Evolutionary conservation across 2,329 filamentous ascomycete genomes (phyloP).

Genomic region (Fusarium udum): DNA sequence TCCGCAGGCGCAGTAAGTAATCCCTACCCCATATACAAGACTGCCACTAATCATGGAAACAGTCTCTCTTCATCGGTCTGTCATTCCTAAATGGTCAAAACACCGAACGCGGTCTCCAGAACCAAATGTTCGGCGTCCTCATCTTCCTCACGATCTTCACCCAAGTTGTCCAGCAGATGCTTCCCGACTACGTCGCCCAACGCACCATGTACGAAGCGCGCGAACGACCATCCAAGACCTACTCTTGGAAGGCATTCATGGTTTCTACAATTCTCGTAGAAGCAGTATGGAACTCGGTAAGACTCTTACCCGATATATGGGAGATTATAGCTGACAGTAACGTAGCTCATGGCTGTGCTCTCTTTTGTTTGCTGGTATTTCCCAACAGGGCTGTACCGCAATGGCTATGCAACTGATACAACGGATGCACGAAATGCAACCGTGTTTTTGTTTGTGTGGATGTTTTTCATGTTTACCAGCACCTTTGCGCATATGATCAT

Average conservation of each 20-base stretch:
- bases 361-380: conserved; percentile 75
- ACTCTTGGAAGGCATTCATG: conserved; percentile 75
- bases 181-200: conserved; percentile 76
- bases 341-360: conserved; percentile 54
- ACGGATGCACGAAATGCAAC: conserved; percentile 61
- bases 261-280: conserved; percentile 70
- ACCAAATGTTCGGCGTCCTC: conserved; percentile 77
- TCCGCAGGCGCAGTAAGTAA: conserved; percentile 46
- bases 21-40: accelerated
- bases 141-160: conserved; percentile 77
- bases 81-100: conserved; percentile 70
- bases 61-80: conserved; percentile 72
- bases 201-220: conserved; percentile 75
- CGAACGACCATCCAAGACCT: conserved; percentile 73
- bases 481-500: conserved; percentile 74
- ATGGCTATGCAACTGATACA: conserved; percentile 62
- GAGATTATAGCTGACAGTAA: neutral
- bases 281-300: conserved; percentile 72
- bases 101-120: conserved; percentile 72
- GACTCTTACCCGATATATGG: conserved; percentile 25
- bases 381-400: conserved; percentile 70
- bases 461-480: conserved; percentile 72
- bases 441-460: conserved; percentile 70
- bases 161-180: conserved; percentile 71
- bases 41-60: neutral